Evolutionary conservation across 2,329 filamentous ascomycete species (phyloP).

Genomic region (Falciphora oryzae): DNA sequence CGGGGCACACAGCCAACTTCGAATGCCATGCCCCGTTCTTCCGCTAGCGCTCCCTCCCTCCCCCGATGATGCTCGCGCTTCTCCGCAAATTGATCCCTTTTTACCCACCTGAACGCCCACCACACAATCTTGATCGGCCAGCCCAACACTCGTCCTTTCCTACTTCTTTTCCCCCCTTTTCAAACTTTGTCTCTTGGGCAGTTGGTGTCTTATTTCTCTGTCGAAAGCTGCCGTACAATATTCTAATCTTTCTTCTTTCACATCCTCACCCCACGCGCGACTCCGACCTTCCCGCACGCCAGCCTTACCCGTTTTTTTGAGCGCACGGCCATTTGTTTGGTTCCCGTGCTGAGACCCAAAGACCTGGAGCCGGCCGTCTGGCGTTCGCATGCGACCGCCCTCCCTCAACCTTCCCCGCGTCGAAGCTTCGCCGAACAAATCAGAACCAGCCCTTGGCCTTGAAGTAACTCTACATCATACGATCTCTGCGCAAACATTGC

Average conservation of each 20-base stretch:
- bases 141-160: slow-evolving; percentile 1
- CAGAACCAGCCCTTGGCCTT: slow-evolving; percentile 1
- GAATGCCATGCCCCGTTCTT: background rate
- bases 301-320: background rate
- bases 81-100: slow-evolving; percentile 8
- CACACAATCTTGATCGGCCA: slow-evolving; percentile 1
- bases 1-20: no score
- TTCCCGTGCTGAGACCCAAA: background rate
- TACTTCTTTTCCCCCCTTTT: background rate
- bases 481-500: background rate
- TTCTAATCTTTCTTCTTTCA: background rate
- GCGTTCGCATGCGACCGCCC: no score
- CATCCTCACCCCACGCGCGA: background rate
- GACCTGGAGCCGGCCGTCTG: background rate
- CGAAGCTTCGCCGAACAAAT: background rate
- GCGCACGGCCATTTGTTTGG: background rate
- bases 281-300: background rate
- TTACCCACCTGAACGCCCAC: slow-evolving; percentile 1
- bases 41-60: slow-evolving; percentile 1
- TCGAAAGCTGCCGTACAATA: background rate
- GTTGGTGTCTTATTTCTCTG: background rate
- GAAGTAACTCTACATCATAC: background rate
- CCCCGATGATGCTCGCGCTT: slow-evolving; percentile 3
- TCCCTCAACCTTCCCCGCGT: background rate
- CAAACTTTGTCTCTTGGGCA: background rate